These are phyloP conservation scores for Suhomyces terraborum DNA, from an alignment of 1,139 yeast species.

Conservation along the genomic window DNA sequence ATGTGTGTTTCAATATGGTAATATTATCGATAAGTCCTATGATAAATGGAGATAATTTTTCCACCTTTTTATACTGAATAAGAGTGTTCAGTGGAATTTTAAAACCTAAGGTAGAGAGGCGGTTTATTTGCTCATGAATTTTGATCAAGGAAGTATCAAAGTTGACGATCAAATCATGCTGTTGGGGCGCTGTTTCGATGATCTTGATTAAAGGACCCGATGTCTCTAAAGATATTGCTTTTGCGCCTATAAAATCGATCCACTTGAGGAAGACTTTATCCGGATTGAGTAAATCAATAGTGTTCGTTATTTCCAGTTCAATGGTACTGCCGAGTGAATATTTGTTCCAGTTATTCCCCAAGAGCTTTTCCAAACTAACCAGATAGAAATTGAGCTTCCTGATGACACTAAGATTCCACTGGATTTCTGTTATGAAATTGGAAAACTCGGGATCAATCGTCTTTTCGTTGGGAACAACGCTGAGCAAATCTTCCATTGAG, in stretches of 20 bases:
- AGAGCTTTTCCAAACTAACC: slow-evolving; percentile 24
- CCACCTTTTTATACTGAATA: slow-evolving; percentile 44
- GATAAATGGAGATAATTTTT: slow-evolving; percentile 60
- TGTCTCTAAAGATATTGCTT: slow-evolving; percentile 20
- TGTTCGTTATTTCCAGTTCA: slow-evolving; percentile 47
- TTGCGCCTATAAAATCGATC: slow-evolving; percentile 30
- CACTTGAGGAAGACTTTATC: slow-evolving; percentile 49
- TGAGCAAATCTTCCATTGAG: neutral
- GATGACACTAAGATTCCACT: slow-evolving; percentile 26
- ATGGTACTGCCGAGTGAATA: slow-evolving; percentile 75
- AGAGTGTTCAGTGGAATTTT: slow-evolving; percentile 51
- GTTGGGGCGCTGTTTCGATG: slow-evolving; percentile 14
- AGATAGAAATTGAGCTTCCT: slow-evolving; percentile 28
- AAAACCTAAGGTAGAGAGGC: slow-evolving; percentile 54
- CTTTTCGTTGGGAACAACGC: neutral
- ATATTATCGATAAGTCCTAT: slow-evolving; percentile 52
- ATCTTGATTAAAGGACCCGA: slow-evolving; percentile 44
- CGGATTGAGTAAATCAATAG: slow-evolving; percentile 50
- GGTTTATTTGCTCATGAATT: slow-evolving; percentile 55
- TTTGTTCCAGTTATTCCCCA: slow-evolving; percentile 75
- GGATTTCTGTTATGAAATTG: slow-evolving; percentile 17
- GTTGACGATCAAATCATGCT: slow-evolving; percentile 37
- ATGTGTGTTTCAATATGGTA: slow-evolving; percentile 30
- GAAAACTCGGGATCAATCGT: neutral
- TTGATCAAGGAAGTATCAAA: slow-evolving; percentile 51